Conservation (phyloP, 192 early-diverging fungal species). For the Geranomyces variabilis region DNA sequence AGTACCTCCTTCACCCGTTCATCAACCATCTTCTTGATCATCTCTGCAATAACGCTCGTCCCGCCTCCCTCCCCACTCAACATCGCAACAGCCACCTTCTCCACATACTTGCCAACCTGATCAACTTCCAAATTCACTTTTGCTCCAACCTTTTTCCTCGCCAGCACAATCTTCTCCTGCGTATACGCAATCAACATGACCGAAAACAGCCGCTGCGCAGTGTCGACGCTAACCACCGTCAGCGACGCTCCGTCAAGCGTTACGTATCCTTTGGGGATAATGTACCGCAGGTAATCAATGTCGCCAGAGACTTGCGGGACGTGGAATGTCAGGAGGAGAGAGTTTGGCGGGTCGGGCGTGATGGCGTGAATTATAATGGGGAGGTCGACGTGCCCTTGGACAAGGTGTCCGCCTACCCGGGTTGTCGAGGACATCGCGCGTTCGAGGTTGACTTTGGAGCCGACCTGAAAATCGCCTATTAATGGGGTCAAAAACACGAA, state of each 20-base stretch:
- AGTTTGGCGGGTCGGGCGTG: slow-evolving; percentile 86
- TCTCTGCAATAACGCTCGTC: slow-evolving; percentile 6
- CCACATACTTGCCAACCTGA: slow-evolving; percentile 96
- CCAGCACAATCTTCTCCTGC: slow-evolving; percentile 80
- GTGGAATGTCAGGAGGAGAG: slow-evolving; percentile 73
- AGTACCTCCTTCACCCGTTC: slow-evolving; percentile 20
- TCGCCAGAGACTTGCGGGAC: slow-evolving; percentile 34
- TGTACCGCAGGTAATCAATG: slow-evolving; percentile 70
- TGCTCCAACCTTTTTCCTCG: slow-evolving; percentile 69
- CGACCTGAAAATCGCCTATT: slow-evolving; percentile 71
- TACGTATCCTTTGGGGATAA: slow-evolving; percentile 96
- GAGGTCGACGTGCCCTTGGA: slow-evolving; percentile 94
- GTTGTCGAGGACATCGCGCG: slow-evolving; percentile 85
- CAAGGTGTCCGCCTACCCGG: slow-evolving; percentile 96
- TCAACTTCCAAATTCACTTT: slow-evolving; percentile 96
- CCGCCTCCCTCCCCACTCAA: slow-evolving; percentile 12
- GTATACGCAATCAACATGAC: slow-evolving; percentile 98
- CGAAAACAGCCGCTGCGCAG: slow-evolving; percentile 71
- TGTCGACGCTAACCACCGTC: slow-evolving; percentile 89
- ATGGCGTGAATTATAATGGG: slow-evolving; percentile 75
- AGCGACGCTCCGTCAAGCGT: slow-evolving; percentile 92
- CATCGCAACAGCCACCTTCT: slow-evolving; percentile 61
- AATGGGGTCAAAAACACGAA: not conserved
- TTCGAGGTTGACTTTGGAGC: slow-evolving; percentile 89
- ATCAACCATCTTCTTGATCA: slow-evolving; percentile 31